Conservation (phyloP, 345 rosid species). For the sweet orange (Citrus sinensis) region DVS_A1.0 CM039167.1:4708001-4708500, state of each 20-base stretch:
- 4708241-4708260: conserved; percentile 61
- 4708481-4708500: conserved; percentile 64
- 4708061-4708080: conserved; percentile 1
- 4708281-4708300: conserved; percentile 84
- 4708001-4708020: conserved; percentile 18
- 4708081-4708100: not conserved
- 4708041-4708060: conserved; percentile 2
- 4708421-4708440: not conserved
- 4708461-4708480: conserved; percentile 70
- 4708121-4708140: conserved; percentile 1
- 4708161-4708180: not conserved
- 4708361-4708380: conserved; percentile 36
- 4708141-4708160: not conserved
- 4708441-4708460: not conserved
- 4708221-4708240: conserved; percentile 64
- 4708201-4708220: conserved; percentile 16
- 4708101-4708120: conserved; percentile 14
- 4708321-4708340: conserved; percentile 70
- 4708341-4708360: conserved; percentile 88
- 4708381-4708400: no score
- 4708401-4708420: not conserved
- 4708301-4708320: conserved; percentile 61
- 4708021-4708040: conserved; percentile 20
- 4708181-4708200: not conserved
- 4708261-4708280: conserved; percentile 82